Percentiles rank a stretch among this genome's conserved stretches.
phyloP scores from a whole-genome alignment of 352 stramenopile genomes.

The Phytophthora ohioensis region DNA sequence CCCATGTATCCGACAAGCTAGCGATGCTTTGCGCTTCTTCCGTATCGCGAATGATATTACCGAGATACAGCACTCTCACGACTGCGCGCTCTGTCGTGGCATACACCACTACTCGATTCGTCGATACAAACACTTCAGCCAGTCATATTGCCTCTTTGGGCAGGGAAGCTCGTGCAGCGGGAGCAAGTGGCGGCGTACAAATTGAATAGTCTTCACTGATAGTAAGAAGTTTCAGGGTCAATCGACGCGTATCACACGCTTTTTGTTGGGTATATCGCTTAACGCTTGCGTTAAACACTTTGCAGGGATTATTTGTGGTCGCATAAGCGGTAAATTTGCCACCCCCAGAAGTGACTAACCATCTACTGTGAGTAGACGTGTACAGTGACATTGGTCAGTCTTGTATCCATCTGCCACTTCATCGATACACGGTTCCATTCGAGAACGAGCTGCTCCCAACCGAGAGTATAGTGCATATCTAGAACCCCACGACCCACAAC shows the following conservation, averaged over 20 bases:
- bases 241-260: background rate
- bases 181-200: background rate
- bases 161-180: too few species aligned
- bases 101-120: background rate
- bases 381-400: background rate
- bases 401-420: background rate
- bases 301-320: constrained; percentile 17
- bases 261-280: constrained; percentile 22
- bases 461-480: background rate
- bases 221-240: constrained; percentile 13
- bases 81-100: background rate
- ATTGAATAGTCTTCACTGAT: constrained; percentile 11
- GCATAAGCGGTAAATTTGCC: background rate
- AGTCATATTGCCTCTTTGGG: constrained; percentile 11
- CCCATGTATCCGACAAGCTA: background rate
- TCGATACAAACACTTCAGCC: background rate
- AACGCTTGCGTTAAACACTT: constrained; percentile 34
- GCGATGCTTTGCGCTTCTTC: background rate
- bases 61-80: constrained; percentile 1
- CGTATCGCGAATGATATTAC: background rate
- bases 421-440: background rate
- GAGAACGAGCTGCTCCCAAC: background rate
- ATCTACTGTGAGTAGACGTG: background rate
- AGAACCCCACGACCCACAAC: background rate
- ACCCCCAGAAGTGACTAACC: background rate